Conservation (phyloP, 2,329 filamentous ascomycete species). For the Iodosphaeria phyllophila region DNA sequence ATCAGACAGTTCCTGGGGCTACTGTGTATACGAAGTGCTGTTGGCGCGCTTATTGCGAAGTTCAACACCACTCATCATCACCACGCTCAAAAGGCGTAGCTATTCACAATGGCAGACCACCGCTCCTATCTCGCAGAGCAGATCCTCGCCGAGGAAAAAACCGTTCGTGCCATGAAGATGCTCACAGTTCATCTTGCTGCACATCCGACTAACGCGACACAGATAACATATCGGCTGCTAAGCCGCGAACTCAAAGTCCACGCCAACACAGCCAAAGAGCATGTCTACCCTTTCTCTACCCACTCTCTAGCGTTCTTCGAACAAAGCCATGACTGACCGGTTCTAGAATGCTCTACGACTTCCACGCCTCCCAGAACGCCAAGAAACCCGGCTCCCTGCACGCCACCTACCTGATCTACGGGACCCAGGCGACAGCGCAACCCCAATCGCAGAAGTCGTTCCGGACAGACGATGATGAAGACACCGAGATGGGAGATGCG, state of each 20-base stretch:
- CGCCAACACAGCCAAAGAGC: conserved; percentile 81
- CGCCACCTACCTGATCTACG: conserved; percentile 81
- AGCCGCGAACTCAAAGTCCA: conserved; percentile 72
- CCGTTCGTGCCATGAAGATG: conserved; percentile 28
- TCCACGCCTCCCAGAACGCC: conserved; percentile 58
- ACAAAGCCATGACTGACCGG: background rate
- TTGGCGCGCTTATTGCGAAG: too few relatives aligned
- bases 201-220: conserved; percentile 5
- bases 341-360: conserved; percentile 71
- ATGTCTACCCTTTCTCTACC: conserved; percentile 12
- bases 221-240: conserved; percentile 77
- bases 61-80: too few relatives aligned
- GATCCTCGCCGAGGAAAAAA: conserved; percentile 56
- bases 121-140: conserved; percentile 56
- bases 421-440: conserved; percentile 31
- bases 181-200: conserved; percentile 1
- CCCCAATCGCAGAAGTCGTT: too few relatives aligned
- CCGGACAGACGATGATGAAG: too few relatives aligned
- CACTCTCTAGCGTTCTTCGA: conserved; percentile 1
- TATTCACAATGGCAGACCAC: conserved; percentile 37
- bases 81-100: too few relatives aligned
- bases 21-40: too few relatives aligned
- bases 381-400: conserved; percentile 60
- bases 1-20: too few relatives aligned
- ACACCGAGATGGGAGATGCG: conserved; percentile 53